Evolutionary conservation across 208 protist species (phyloP), one percentile per base, ranked within the genome.

Genomic region (Acanthamoeba comandoni): DNA sequence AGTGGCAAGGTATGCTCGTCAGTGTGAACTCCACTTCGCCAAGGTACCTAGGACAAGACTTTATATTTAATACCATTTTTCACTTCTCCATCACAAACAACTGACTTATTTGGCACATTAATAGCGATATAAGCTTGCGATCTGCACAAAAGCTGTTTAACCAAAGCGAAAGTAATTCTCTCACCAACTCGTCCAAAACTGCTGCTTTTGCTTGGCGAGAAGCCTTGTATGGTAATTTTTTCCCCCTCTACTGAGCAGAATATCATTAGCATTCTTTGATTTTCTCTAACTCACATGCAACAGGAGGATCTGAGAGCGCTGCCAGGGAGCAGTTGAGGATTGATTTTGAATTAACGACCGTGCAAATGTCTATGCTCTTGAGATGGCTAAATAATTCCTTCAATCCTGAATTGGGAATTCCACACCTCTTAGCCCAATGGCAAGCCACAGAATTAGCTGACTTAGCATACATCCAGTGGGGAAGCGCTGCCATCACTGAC

Each of bases 381-480:
- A 51, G 22, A 9, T 89, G 80, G 80, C 71, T 62, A 22, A 0
- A 55, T 22, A 35, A 48, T 13, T 35, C 80, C 2, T 17, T 15
- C 2, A 48, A 51, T n/a, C 55, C 55, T n/a, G 58, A 51, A 2
- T 39, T 67, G 7, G 60, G 31, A 9, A 39, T 64, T 12, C 75
- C 75, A 2, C 8, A 26, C 4, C 51, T 85, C 1, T 19, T 85
- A 31, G 13, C 58, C 53, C 22, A 85, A 15, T 85, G 75, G 75
- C 22, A 85, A 15, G 75, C 65, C 15, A 19, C 48, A 11, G 75
- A 85, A 31, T 19, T 85, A 2, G 26, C 58, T 11, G 75, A 85
- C 26, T 29, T 85, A 85, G 75, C 75, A 5, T 85, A 64, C 52
- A 26, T 85, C 26, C 75, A 85, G 26, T 85, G 75, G 75, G 75